A percentile compares a stretch with the other conserved stretches of the same genome.
Conservation (phyloP, 495 filamentous ascomycete species). For the Parathielavia appendiculata region DNA sequence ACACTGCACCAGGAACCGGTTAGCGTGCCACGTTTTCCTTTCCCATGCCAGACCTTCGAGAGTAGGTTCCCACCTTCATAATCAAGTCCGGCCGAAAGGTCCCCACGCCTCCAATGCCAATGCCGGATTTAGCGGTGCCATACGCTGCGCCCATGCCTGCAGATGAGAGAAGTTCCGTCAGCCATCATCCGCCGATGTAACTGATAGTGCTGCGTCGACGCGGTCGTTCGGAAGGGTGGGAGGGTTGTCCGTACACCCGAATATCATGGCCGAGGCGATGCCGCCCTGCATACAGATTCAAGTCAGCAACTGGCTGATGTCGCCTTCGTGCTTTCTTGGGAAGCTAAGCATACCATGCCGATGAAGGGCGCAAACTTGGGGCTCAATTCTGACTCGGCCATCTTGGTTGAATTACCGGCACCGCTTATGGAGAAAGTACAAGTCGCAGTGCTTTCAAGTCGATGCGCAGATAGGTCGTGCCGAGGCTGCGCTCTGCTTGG, state of each 20-base stretch:
- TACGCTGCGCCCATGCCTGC: constrained; percentile 89
- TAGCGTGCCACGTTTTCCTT: background rate
- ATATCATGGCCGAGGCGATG: constrained; percentile 91
- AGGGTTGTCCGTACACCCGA: constrained; percentile 65
- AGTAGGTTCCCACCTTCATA: constrained; percentile 81
- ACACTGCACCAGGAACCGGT: constrained; percentile 48
- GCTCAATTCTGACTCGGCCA: constrained; percentile 63
- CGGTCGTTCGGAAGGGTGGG: constrained; percentile 11
- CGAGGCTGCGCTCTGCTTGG: background rate
- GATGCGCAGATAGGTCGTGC: background rate
- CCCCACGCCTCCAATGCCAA: constrained; percentile 91
- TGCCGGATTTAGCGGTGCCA: constrained; percentile 94
- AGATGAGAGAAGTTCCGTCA: constrained; percentile 25
- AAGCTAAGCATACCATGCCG: constrained; percentile 67
- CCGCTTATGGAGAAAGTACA: background rate
- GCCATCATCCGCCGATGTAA: constrained; percentile 16
- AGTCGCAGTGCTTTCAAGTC: background rate
- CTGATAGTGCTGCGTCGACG: background rate
- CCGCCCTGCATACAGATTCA: constrained; percentile 54
- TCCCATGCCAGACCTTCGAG: background rate
- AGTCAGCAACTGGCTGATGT: constrained; percentile 32
- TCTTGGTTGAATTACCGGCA: constrained; percentile 32
- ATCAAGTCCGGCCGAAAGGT: constrained; percentile 91
- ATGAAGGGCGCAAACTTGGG: constrained; percentile 97
- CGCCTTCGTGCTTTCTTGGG: background rate